Evolutionary conservation across 1,139 yeast species (phyloP).

Genomic region (Yamadazyma triangularis): DNA sequence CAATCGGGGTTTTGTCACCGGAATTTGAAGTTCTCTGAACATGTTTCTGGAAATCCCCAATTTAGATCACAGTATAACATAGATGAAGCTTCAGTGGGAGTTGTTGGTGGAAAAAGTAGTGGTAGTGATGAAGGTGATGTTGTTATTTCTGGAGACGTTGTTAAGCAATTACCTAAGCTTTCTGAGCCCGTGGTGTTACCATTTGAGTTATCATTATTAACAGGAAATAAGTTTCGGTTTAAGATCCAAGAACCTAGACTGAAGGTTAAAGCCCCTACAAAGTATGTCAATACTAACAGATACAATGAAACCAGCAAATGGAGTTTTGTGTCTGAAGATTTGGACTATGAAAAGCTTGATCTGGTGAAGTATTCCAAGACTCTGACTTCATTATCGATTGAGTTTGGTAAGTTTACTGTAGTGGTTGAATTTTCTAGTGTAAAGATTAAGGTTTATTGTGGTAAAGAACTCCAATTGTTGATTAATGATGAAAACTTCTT

Average conservation of each 20-base stretch:
- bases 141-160: slow-evolving; percentile 33
- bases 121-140: too few relatives aligned
- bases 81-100: background rate
- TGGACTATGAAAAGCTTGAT: background rate
- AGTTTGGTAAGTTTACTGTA: slow-evolving; percentile 17
- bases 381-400: slow-evolving; percentile 1
- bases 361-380: background rate
- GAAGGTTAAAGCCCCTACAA: slow-evolving; percentile 5
- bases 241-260: slow-evolving; percentile 59
- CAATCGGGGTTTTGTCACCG: slow-evolving; percentile 85
- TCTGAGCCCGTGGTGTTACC: slow-evolving; percentile 36
- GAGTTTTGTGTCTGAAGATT: background rate
- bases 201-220: slow-evolving; percentile 51
- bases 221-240: slow-evolving; percentile 54
- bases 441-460: slow-evolving; percentile 42
- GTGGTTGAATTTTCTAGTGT: slow-evolving; percentile 24
- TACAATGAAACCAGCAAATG: slow-evolving; percentile 27
- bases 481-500: slow-evolving; percentile 67
- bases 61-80: background rate
- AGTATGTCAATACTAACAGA: slow-evolving; percentile 37
- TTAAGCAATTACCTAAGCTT: slow-evolving; percentile 30
- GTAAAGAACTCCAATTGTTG: slow-evolving; percentile 44
- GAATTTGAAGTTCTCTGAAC: slow-evolving; percentile 63
- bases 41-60: slow-evolving; percentile 1
- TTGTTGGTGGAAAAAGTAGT: background rate